Conservation (phyloP, 257 asterid genomes). For the Forsythia viridissima region DNA sequence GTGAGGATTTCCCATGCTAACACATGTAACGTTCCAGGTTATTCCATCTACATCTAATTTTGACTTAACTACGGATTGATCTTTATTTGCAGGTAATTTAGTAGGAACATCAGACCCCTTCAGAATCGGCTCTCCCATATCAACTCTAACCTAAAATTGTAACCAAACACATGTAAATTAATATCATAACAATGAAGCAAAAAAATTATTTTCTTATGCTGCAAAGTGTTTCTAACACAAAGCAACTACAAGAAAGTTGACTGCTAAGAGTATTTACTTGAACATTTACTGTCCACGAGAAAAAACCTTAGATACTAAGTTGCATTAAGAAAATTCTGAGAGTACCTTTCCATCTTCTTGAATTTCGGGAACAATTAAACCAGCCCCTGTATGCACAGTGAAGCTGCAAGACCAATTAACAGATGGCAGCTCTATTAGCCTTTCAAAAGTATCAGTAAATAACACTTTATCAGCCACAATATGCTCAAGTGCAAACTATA, state of each 20-base stretch:
- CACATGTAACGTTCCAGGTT: slow-evolving; percentile 77
- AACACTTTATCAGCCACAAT: slow-evolving; percentile 10
- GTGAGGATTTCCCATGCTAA: slow-evolving; percentile 95
- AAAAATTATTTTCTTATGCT: not conserved
- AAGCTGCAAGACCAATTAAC: slow-evolving; percentile 50
- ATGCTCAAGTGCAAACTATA: not conserved
- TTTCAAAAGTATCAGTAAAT: not conserved
- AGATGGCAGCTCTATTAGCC: not conserved
- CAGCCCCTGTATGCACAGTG: slow-evolving; percentile 90
- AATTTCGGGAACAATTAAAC: slow-evolving; percentile 84
- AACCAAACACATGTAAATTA: slow-evolving; percentile 14
- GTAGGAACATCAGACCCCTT: slow-evolving; percentile 94
- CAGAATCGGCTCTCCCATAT: slow-evolving; percentile 92
- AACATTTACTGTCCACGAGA: not conserved
- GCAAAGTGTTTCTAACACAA: not conserved
- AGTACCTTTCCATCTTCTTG: slow-evolving; percentile 90
- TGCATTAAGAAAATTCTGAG: slow-evolving; percentile 2
- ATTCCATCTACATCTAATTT: slow-evolving; percentile 60
- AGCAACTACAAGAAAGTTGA: not conserved
- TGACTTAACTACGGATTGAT: slow-evolving; percentile 65
- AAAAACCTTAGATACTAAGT: not conserved
- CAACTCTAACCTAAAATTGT: slow-evolving; percentile 73
- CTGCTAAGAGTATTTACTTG: not conserved
- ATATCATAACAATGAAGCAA: slow-evolving; percentile 2
- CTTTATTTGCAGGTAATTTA: slow-evolving; percentile 60